Evolutionary conservation across 2,329 filamentous ascomycete species (phyloP), one percentile per base, ranked within the genome.

Genomic region (Claviceps digitariae): DNA sequence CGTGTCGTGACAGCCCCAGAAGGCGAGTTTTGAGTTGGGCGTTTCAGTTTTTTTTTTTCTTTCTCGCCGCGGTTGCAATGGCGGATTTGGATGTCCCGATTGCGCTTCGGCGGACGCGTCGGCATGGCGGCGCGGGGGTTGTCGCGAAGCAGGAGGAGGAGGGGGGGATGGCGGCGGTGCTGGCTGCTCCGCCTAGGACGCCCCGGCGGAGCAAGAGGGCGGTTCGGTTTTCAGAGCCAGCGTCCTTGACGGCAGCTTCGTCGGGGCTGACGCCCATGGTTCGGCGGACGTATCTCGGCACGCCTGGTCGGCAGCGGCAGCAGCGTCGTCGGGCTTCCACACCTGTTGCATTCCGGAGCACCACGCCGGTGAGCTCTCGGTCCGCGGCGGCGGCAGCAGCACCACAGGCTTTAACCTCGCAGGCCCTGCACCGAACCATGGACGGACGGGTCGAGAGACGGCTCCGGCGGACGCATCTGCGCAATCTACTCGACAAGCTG

Each of bases 201-300:
- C 67, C 68, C 10, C 58, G 59, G 34, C 57, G 60, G 34, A 52
- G 55, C 1, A 76, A 72, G 59, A 77, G 76, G 58, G 69, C 70
- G 54, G 78, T 82, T 23, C 76, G 79, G 40, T 81, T 82, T 65
- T 83, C 80, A 0, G 78, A 82, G 43, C 77, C 78, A 9, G 78
- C 76, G 0, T 55, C 66, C 40, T 70, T 73, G 43, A 70, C 73
- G 2, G n/a, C n/a, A 80, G 75, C 1, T n/a, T n/a, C n/a, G n/a
- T n/a, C n/a, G n/a, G 79, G 80, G 2, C 64, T 83, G 29, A 83
- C 81, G 1, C 80, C 81, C 1, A 76, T 81, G 67, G 67, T 83
- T 45, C 70, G 70, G 40, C 74, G 78, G 21, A 72, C 79, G 0
- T 72, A 71, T 1, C 68, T 82, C 55, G 49, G 58, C 61, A 64